Evolutionary conservation across 1,139 yeast species (phyloP).

Genomic region (Candida labiduridarum): DNA sequence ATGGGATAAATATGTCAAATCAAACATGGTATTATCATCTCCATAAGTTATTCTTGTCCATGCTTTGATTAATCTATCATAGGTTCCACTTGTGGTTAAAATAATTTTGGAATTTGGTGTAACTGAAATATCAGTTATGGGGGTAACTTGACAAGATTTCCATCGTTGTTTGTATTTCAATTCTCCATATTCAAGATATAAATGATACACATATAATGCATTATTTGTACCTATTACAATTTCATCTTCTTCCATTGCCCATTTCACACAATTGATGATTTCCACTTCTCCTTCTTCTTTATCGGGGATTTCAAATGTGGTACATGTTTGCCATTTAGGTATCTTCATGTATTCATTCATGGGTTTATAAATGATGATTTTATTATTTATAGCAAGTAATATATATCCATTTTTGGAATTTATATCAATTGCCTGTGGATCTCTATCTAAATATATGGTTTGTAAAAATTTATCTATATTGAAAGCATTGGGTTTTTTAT

Average conservation of each 20-base stretch:
- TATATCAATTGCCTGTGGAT: conserved; percentile 68
- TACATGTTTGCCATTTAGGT: conserved; percentile 51
- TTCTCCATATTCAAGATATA: conserved; percentile 49
- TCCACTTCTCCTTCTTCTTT: too few species aligned
- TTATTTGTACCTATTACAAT: conserved; percentile 60
- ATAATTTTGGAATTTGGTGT: conserved; percentile 69
- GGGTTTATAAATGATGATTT: conserved; percentile 45
- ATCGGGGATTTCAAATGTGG: conserved; percentile 19
- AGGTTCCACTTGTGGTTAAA: conserved; percentile 57
- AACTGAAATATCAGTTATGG: conserved; percentile 55
- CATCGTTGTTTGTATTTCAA: conserved; percentile 46
- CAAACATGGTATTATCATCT: conserved; percentile 66
- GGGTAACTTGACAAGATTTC: conserved; percentile 57
- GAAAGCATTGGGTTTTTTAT: conserved; percentile 15
- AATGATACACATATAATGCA: conserved; percentile 55
- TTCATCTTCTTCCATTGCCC: conserved; percentile 66
- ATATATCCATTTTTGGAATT: conserved; percentile 60
- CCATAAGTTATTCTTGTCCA: conserved; percentile 82
- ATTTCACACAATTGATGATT: conserved; percentile 54
- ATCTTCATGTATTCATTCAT: conserved; percentile 43
- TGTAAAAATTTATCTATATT: conserved; percentile 53
- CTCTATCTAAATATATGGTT: conserved; percentile 70
- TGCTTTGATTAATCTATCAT: conserved; percentile 69
- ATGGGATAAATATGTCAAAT: conserved; percentile 68
- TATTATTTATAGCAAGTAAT: conserved; percentile 44